phyloP scores from a whole-genome alignment of 129 eudicot genomes.

The sunflower (Helianthus annuus) region HanXRQr2.0-SUNRISE NC_035439.2:35709681-35710180 shows the following conservation, averaged over 20 bases:
- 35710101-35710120: not conserved
- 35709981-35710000: slow-evolving; percentile 91
- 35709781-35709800: not conserved
- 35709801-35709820: not conserved
- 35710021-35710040: slow-evolving; percentile 48
- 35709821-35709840: slow-evolving; percentile 29
- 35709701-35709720: not conserved
- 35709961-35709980: slow-evolving; percentile 60
- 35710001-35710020: slow-evolving; percentile 90
- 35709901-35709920: slow-evolving; percentile 89
- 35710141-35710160: not conserved
- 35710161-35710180: slow-evolving; percentile 74
- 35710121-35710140: not conserved
- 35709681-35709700: not conserved
- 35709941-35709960: slow-evolving; percentile 97
- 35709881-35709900: slow-evolving; percentile 66
- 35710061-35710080: slow-evolving; percentile 55
- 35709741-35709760: not conserved
- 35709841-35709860: slow-evolving; percentile 83
- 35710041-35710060: slow-evolving; percentile 77
- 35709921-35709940: slow-evolving; percentile 90
- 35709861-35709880: slow-evolving; percentile 92
- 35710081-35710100: not conserved
- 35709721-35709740: not conserved
- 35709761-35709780: not conserved